These are phyloP conservation scores for Gossypium turneri DNA, from an alignment of 345 rosid species.

Conservation along the genomic window DNA sequence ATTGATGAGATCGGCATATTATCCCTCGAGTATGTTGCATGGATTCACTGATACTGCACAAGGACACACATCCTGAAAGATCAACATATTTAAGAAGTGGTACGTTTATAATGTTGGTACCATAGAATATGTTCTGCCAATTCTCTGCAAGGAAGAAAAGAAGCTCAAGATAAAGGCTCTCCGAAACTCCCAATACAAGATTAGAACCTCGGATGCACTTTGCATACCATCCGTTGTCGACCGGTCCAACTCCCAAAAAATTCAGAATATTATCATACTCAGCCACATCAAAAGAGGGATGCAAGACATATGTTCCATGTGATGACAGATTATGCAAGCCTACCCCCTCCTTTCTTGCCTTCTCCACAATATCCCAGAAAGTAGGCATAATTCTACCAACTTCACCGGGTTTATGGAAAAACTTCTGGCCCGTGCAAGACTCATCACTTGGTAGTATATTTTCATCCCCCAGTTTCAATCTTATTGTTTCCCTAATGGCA, in stretches of 20 bases:
- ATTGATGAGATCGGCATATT: slow-evolving; percentile 23
- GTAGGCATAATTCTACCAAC: slow-evolving; percentile 54
- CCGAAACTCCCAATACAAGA: slow-evolving; percentile 44
- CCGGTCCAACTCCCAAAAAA: slow-evolving; percentile 46
- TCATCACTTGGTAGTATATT: slow-evolving; percentile 58
- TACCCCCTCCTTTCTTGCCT: slow-evolving; percentile 44
- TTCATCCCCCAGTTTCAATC: slow-evolving; percentile 30
- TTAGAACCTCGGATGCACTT: slow-evolving; percentile 54
- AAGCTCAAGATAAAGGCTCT: slow-evolving; percentile 44
- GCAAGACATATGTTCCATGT: slow-evolving; percentile 43
- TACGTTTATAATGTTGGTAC: slow-evolving; percentile 29
- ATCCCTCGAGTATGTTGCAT: not conserved
- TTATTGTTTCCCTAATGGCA: slow-evolving; percentile 41
- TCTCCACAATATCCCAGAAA: slow-evolving; percentile 53
- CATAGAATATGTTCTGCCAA: slow-evolving; percentile 39
- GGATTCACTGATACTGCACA: slow-evolving; percentile 33
- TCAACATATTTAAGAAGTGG: slow-evolving; percentile 52
- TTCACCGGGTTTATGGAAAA: slow-evolving; percentile 53
- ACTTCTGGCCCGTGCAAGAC: slow-evolving; percentile 44
- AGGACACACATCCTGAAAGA: slow-evolving; percentile 27
- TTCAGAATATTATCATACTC: slow-evolving; percentile 36
- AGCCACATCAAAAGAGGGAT: slow-evolving; percentile 39
- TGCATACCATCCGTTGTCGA: slow-evolving; percentile 51
- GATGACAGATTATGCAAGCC: slow-evolving; percentile 60
- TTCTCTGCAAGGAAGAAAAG: slow-evolving; percentile 47